These are phyloP conservation scores for Rhodotorula sp. DNA, from an alignment of 1,284 basidiomycete species.

Conservation along the genomic window DNA sequence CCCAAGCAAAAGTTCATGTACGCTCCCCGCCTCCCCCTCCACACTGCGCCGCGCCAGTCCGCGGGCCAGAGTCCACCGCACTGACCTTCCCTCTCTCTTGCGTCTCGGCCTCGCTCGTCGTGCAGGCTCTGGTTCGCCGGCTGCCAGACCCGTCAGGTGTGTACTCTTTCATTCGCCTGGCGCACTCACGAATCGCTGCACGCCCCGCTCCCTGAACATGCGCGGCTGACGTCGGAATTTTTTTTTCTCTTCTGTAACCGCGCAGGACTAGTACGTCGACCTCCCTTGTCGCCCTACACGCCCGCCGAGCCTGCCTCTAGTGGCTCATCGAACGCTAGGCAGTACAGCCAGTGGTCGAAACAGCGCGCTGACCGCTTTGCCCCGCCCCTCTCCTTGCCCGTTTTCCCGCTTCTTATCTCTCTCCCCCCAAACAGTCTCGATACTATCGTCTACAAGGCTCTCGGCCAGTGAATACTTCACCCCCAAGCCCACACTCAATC, in stretches of 20 bases:
- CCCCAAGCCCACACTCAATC: neutral
- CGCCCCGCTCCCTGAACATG: neutral
- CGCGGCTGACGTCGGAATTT: slow-evolving; percentile 6
- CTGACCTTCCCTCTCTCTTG: neutral
- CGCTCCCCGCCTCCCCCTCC: neutral
- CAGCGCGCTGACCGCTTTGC: neutral
- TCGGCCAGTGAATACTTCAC: slow-evolving; percentile 22
- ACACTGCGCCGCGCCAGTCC: slow-evolving; percentile 4
- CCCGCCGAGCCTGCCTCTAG: no score
- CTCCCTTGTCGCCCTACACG: neutral
- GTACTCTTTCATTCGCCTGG: neutral
- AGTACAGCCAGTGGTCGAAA: neutral
- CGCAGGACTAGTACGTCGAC: slow-evolving; percentile 1
- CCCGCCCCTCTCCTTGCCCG: neutral
- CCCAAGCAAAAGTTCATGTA: slow-evolving; percentile 1
- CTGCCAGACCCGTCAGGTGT: slow-evolving; percentile 27
- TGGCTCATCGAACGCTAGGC: neutral
- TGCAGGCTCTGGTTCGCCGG: slow-evolving; percentile 30
- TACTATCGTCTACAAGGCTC: slow-evolving; percentile 36
- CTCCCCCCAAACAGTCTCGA: slow-evolving; percentile 24
- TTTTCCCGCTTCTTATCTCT: neutral
- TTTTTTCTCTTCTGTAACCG: neutral
- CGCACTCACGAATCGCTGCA: neutral
- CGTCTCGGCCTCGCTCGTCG: neutral
- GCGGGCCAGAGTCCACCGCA: slow-evolving; percentile 9